Evolutionary conservation across 1,139 yeast species (phyloP).

Genomic region (Oligophagozyma castellii): DNA sequence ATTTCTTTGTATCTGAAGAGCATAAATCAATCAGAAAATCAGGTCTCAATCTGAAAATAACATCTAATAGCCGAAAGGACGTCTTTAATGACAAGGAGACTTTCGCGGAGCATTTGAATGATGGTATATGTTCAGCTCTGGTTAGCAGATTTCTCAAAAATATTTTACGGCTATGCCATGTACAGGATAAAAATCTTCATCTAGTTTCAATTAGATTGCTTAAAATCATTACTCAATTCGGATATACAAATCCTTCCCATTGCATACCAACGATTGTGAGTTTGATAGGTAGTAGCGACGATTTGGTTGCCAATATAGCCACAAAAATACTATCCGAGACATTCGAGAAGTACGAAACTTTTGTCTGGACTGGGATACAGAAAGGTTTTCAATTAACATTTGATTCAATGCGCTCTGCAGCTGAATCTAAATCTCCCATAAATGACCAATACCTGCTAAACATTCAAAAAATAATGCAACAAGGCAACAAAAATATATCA

Average conservation of each 20-base stretch:
- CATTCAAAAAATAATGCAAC: constrained; percentile 7
- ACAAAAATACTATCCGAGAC: constrained; percentile 39
- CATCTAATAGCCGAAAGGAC: constrained; percentile 16
- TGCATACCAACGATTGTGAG: constrained; percentile 63
- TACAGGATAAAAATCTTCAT: constrained; percentile 34
- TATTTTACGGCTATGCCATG: constrained; percentile 36
- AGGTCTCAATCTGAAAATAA: constrained; percentile 22
- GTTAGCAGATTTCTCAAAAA: constrained; percentile 46
- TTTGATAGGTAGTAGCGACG: constrained; percentile 40
- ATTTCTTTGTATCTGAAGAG: constrained; percentile 43
- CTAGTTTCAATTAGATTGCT: constrained; percentile 40
- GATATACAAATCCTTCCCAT: constrained; percentile 60
- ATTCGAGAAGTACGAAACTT: constrained; percentile 53
- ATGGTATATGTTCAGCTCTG: constrained; percentile 60
- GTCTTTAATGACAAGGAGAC: constrained; percentile 25
- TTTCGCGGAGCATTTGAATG: constrained; percentile 30
- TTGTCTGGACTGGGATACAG: constrained; percentile 49
- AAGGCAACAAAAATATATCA: constrained; percentile 8
- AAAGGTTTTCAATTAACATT: constrained; percentile 53
- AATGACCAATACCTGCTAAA: constrained; percentile 11
- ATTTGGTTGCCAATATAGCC: constrained; percentile 36
- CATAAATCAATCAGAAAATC: constrained; percentile 28
- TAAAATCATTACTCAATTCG: constrained; percentile 42
- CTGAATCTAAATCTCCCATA: constrained; percentile 13
- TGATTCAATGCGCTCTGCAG: constrained; percentile 26